Evolutionary conservation across 352 stramenopile genomes (phyloP).

Genomic region (Pythium dissimile): DNA sequence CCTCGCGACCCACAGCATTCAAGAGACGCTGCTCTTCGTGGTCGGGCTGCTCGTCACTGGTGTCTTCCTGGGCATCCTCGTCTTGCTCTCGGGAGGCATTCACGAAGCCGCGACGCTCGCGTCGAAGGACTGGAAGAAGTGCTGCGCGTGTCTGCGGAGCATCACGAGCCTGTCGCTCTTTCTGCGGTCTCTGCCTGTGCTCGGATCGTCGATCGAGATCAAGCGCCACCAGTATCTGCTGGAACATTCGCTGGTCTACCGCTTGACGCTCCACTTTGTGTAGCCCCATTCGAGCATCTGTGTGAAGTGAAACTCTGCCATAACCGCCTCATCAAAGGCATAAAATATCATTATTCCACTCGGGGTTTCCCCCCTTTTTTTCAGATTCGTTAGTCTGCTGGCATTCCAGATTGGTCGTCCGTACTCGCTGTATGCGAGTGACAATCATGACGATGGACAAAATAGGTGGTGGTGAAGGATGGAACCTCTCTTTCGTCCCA

Average conservation of each 20-base stretch:
- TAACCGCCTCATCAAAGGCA: too few relatives aligned
- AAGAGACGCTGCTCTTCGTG: conserved; percentile 59
- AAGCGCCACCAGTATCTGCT: conserved; percentile 80
- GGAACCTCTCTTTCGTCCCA: conserved; percentile 9
- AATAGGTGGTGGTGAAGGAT: neutral
- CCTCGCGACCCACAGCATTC: conserved; percentile 48
- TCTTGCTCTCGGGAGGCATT: conserved; percentile 57
- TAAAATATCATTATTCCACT: conserved; percentile 1
- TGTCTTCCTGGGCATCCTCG: conserved; percentile 55
- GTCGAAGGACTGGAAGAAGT: conserved; percentile 73
- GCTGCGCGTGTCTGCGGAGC: conserved; percentile 65
- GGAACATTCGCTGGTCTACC: conserved; percentile 79
- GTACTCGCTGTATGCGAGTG: neutral
- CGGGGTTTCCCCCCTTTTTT: neutral
- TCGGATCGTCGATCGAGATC: conserved; percentile 61
- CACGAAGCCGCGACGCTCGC: conserved; percentile 50
- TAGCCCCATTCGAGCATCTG: conserved; percentile 12
- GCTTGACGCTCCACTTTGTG: conserved; percentile 76
- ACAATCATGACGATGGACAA: neutral
- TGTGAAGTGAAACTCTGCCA: too few relatives aligned
- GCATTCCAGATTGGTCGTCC: too few relatives aligned
- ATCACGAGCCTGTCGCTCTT: conserved; percentile 85
- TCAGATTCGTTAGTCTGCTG: neutral
- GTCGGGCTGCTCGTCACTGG: conserved; percentile 40
- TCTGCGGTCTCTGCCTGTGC: conserved; percentile 60